Base-by-base conservation (phyloP, 495 filamentous ascomycete species). In the Terfezia boudieri region DNA sequence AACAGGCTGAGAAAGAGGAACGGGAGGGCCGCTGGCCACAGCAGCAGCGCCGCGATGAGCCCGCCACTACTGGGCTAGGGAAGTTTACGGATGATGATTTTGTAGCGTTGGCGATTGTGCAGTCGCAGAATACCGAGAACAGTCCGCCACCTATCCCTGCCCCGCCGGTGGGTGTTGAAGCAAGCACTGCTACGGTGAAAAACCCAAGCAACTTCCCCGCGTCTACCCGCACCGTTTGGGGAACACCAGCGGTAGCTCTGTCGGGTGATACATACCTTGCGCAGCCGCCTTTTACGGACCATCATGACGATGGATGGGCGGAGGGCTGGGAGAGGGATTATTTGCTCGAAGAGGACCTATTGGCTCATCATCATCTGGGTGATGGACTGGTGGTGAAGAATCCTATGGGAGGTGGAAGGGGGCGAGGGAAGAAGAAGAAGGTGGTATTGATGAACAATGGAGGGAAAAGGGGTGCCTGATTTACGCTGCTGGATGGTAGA, bases 1-100 rank as follows among this genome's bases (percentile, higher is more conserved):
- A 90, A 6, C 76, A 86, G 50, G 89, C 90, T 6, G 90, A 96
- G 67, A 82, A 80, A 58, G 71, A 83, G 10, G 88, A 90, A 63
- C 83, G 81, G 53, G 58, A 71, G 3, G 36, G 41, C 4, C 53
- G 55, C 16, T 59, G 67, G 36, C 61, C 67, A 10, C 65, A 66
- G 48, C 36, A 57, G 46, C 16, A 57, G 14, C 52, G 52, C 10
- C 57, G 49, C 14, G 49, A 51, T 22, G 16, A n/a, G 49, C n/a
- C 49, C 49, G 60, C 67, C 6, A 51, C 60, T 59, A 5, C 48
- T 52, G 9, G 66, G 67, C 26, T 0, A 32, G 12, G 26, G 11
- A 61, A 55, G n/a, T 66, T 67, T 50, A 53, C 55, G 0, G 60
- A 62, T 36, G 62, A 64, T 1, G 69, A 71, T 49, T 64, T 59